Evolutionary conservation across 2,329 filamentous ascomycete species (phyloP), one percentile per base, ranked within the genome.

Genomic region (Tolypocladium amazonense): DNA sequence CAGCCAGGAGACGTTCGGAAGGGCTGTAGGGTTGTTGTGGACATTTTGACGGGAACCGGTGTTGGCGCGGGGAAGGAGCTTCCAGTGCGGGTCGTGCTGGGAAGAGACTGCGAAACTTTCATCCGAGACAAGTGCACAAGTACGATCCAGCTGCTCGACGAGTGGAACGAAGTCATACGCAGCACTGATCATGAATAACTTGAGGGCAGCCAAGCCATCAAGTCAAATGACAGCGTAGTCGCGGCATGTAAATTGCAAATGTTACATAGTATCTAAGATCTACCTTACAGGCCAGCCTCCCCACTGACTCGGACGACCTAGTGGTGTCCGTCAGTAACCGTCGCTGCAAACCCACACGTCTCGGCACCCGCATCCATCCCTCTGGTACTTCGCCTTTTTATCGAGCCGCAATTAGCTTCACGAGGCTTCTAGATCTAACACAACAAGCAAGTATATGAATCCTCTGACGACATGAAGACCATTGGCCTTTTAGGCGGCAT

Each of bases 1-100:
- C 82, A 86, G 70, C 76, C 73, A 0, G 84, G 84, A 0, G 82
- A 87, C 65, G 75, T 82, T 3, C 70, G 69, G 23, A 85, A 85
- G 72, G 84, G 79, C 0, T 71, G 73, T 9, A 74, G 71, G 59
- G 75, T 81, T 1, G 72, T 84, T 35, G 75, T 86, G 6, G 83
- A 87, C 63, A 72, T 83, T 18, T 63, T 87, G 63, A 84, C 79
- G 9, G 72, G 72, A 52, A 76, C 72, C 2, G 83, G 82, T 0
- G 71, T 72, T 30, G 80, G 74, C 0, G 58, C 66, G 61, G 82
- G 80, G 0, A 79, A 69, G 63, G 74, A 78, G 25, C 71, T 87
- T 1, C 84, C 83, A 0, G 64, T 79, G 18, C 72, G 84, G 35
- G 64, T 88, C 56, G 71, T 77, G n/a, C 68, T 88, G 47, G 85